Evolutionary conservation across 2,329 filamentous ascomycete genomes (phyloP).

Genomic region (Didymella exigua): DNA sequence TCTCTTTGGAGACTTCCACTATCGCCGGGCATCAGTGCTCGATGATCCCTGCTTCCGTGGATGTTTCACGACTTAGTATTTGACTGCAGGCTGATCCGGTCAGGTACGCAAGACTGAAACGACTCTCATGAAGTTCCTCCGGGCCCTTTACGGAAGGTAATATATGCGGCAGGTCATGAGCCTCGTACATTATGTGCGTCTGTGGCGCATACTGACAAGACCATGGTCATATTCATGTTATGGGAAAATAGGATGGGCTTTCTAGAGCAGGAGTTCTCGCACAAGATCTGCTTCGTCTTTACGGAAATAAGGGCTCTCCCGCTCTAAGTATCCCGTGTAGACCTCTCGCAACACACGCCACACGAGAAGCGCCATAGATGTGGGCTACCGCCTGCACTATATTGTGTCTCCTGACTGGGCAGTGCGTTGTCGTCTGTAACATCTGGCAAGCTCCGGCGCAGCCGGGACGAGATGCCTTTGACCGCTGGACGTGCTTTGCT

Average conservation of each 20-base stretch:
- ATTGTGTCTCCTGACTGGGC: neutral
- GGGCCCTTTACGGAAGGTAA: constrained; percentile 27
- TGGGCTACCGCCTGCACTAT: neutral
- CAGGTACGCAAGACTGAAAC: constrained; percentile 20
- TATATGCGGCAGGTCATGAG: constrained; percentile 29
- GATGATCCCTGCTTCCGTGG: constrained; percentile 29
- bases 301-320: neutral
- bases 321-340: neutral
- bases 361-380: too few relatives aligned
- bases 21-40: neutral
- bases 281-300: neutral
- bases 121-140: constrained; percentile 31
- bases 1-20: constrained; percentile 16
- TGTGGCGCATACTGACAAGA: neutral
- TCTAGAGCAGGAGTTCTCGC: neutral
- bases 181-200: constrained; percentile 18
- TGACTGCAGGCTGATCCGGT: constrained; percentile 13
- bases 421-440: constrained; percentile 4
- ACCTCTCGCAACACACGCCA: neutral
- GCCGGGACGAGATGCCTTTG: constrained; percentile 43
- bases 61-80: constrained; percentile 2
- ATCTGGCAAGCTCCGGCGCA: constrained; percentile 34
- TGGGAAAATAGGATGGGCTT: neutral
- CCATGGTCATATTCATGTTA: neutral
- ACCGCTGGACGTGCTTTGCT: constrained; percentile 25